Base-by-base conservation (phyloP, 73 alveolate species). In the Tetrahymena thermophila region DNA sequence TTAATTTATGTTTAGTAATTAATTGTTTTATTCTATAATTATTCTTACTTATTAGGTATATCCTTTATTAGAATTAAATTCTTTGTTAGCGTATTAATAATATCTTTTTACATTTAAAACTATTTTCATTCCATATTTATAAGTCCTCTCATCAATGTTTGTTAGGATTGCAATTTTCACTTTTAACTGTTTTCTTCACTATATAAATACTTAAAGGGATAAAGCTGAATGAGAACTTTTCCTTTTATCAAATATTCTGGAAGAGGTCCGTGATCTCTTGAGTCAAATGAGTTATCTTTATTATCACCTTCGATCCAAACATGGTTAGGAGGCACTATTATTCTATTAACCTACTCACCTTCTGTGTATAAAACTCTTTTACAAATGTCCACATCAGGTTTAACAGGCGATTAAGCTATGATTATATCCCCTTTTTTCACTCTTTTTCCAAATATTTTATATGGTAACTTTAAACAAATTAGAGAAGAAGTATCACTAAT, bases 401-500 rank as follows among this genome's bases (percentile, higher is more conserved):
- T 95, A 1, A 95, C 89, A 10, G 97, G 97, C 5, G 97, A 95
- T 89, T 85, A 31, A 0, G 97, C 97, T 19, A 95, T 95, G 9
- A 95, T 95, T 7, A 95, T 95, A 35, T 95, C 97, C 37, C 97
- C 97, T 35, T 85, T 55, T 95, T 85, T 11, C 21, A 71, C 89
- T 71, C 37, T 71, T 28, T 19, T 71, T 25, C 89, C 89, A 28
- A 71, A 35, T 1, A 57, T 43, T 21, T 43, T 89, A 35, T 44
- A 95, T 19, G 84, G 43, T 28, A 85, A 55, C 89, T 83, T 95
- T 28, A 56, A 3, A 34, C 89, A 93, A 31, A 94, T 28, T 1
- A 95, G 85, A 15, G 94, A 89, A 50, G 93, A 44, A 1, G 95
- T 94, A 55, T 95, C 95, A 15, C 50, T 34, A 7, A 94, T 38